Percentiles rank a stretch among this genome's conserved stretches.
Evolutionary conservation across 1,284 basidiomycete species (phyloP).

Genomic region (Meripilus lineatus): DNA sequence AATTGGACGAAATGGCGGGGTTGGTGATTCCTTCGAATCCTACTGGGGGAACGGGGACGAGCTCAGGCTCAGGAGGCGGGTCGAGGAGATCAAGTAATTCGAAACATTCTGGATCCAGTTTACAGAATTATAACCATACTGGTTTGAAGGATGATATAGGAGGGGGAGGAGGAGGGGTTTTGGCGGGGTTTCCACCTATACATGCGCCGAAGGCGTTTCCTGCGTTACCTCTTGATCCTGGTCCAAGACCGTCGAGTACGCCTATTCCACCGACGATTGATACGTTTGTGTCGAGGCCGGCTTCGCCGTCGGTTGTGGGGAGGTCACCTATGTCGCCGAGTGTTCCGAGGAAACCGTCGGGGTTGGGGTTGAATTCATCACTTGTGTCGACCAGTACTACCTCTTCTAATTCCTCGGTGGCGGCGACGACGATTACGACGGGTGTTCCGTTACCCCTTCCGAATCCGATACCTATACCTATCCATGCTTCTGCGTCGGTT

Average conservation of each 20-base stretch:
- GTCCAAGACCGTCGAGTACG: conserved; percentile 64
- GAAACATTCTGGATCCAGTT: too few species aligned
- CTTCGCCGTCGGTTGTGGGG: conserved; percentile 39
- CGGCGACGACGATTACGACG: conserved; percentile 21
- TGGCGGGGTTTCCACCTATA: too few species aligned
- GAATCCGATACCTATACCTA: not conserved
- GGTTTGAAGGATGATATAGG: not conserved
- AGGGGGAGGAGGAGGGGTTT: too few species aligned
- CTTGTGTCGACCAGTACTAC: conserved; percentile 6
- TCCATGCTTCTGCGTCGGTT: conserved; percentile 1
- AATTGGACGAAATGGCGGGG: conserved; percentile 53
- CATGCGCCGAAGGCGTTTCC: conserved; percentile 36
- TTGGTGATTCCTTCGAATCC: conserved; percentile 47
- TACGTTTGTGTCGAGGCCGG: conserved; percentile 54
- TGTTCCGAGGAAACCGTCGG: conserved; percentile 42
- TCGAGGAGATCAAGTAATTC: too few species aligned
- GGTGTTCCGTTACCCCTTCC: not conserved
- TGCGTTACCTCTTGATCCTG: conserved; percentile 48
- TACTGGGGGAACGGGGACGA: conserved; percentile 31
- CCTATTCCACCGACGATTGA: conserved; percentile 58
- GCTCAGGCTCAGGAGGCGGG: conserved; percentile 20
- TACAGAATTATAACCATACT: conserved; percentile 8
- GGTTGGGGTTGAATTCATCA: conserved; percentile 29
- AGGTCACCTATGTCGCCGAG: conserved; percentile 31
- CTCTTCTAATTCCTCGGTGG: conserved; percentile 10